phyloP scores from a whole-genome alignment of 306 rosid genomes.

The Phaseolus lunatus region DNA sequence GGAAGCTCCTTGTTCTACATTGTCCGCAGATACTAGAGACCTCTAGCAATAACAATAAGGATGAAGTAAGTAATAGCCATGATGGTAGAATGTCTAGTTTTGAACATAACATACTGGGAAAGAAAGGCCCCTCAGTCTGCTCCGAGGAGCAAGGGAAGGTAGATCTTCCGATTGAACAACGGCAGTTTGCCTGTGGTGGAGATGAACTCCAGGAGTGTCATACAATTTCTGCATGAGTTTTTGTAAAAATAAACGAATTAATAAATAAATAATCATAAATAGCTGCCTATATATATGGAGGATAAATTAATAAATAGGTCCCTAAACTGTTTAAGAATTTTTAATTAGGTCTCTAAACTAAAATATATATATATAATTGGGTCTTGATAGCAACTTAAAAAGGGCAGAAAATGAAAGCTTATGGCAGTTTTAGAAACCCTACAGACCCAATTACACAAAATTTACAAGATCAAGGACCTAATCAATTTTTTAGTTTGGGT shows the following conservation, averaged over 20 bases:
- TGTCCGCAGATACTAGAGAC: slow-evolving; percentile 48
- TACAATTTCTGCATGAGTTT: slow-evolving; percentile 69
- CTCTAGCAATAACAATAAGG: slow-evolving; percentile 51
- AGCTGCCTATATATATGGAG: slow-evolving; percentile 1
- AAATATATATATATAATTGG: no score
- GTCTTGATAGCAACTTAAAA: no score
- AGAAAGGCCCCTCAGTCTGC: slow-evolving; percentile 82
- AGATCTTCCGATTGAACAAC: slow-evolving; percentile 88
- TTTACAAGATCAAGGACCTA: no score
- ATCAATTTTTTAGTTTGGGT: no score
- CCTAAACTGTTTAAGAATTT: no score
- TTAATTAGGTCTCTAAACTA: no score
- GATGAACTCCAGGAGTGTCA: slow-evolving; percentile 98
- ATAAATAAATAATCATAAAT: background rate
- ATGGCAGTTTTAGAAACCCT: no score
- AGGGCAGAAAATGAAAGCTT: no score
- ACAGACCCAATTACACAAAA: no score
- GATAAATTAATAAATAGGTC: no score
- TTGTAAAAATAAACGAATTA: background rate
- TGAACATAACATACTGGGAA: slow-evolving; percentile 65
- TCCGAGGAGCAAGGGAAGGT: slow-evolving; percentile 88
- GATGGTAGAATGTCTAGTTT: slow-evolving; percentile 14
- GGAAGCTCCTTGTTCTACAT: slow-evolving; percentile 46
- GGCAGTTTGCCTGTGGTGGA: slow-evolving; percentile 93
- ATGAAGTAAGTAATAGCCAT: slow-evolving; percentile 36